These are phyloP conservation scores for Tephrocybe sp. DNA, from an alignment of 768 basidiomycete genomes.

Conservation along the genomic window DNA sequence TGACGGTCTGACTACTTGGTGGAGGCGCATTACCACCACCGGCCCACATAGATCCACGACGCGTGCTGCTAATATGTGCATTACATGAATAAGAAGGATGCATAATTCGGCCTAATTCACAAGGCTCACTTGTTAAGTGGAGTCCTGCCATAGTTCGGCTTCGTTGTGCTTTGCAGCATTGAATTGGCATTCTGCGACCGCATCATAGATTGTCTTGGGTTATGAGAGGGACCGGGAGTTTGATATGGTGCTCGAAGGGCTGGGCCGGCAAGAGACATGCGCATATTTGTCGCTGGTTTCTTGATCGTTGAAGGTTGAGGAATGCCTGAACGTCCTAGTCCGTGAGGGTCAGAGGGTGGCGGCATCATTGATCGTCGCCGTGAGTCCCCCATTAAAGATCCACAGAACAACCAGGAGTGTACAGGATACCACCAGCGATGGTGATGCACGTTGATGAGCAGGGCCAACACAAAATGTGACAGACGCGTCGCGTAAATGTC, in stretches of 20 bases:
- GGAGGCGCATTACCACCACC: conserved; percentile 52
- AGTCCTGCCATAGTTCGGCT: conserved; percentile 68
- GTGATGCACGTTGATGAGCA: not conserved
- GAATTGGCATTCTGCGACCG: conserved; percentile 70
- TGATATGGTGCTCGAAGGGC: conserved; percentile 59
- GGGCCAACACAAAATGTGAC: conserved; percentile 6
- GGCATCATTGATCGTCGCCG: conserved; percentile 63
- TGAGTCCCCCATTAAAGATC: conserved; percentile 38
- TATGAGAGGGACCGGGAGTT: conserved; percentile 39
- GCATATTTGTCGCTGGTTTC: conserved; percentile 58
- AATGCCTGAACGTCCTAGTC: conserved; percentile 59
- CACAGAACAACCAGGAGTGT: no score
- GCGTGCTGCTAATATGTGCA: conserved; percentile 50
- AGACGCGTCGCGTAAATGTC: conserved; percentile 29
- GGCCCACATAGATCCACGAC: conserved; percentile 76
- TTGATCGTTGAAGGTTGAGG: conserved; percentile 65
- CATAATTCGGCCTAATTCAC: not conserved
- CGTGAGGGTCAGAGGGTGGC: conserved; percentile 47
- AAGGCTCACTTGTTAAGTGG: conserved; percentile 66
- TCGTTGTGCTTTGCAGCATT: conserved; percentile 66
- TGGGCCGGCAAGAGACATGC: conserved; percentile 76
- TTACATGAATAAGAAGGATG: conserved; percentile 3
- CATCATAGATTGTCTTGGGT: conserved; percentile 68
- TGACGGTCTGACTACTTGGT: conserved; percentile 53
- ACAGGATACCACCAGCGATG: no score